Evolutionary conservation across 116 monocot species (phyloP).

Genomic region (Trichopus zeylanicus): DNA sequence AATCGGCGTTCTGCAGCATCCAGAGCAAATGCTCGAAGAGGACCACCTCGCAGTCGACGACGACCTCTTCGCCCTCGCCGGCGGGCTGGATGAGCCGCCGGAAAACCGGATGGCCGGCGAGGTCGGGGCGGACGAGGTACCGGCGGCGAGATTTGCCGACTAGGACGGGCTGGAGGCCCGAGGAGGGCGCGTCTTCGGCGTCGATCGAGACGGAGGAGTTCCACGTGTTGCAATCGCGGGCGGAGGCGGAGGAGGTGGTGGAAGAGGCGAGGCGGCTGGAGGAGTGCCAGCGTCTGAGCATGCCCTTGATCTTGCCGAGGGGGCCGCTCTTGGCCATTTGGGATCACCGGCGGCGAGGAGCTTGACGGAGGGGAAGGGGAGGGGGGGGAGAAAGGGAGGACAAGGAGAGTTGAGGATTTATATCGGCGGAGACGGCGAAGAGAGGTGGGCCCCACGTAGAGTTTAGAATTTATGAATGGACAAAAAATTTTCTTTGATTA

Average conservation of each 20-base stretch:
- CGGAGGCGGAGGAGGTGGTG: background rate
- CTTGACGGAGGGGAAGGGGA: too few species aligned
- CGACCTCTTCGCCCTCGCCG: background rate
- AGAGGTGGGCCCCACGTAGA: too few species aligned
- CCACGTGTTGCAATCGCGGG: background rate
- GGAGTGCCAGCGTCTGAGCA: constrained; percentile 56
- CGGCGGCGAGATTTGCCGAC: constrained; percentile 76
- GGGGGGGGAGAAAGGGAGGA: background rate
- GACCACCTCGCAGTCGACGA: constrained; percentile 78
- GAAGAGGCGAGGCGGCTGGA: constrained; percentile 16
- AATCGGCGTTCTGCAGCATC: constrained; percentile 81
- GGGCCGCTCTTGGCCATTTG: constrained; percentile 38
- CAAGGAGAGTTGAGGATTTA: background rate
- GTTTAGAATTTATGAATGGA: too few species aligned
- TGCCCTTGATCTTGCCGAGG: constrained; percentile 68
- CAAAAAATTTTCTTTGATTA: too few species aligned
- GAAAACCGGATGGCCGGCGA: constrained; percentile 52
- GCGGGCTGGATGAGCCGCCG: constrained; percentile 31
- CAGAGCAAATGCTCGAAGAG: constrained; percentile 89
- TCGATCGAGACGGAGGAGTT: background rate
- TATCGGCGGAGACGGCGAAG: too few species aligned
- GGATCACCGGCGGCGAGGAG: background rate
- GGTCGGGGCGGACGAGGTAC: constrained; percentile 44
- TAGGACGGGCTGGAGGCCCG: constrained; percentile 58
- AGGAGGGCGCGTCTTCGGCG: constrained; percentile 20